These are phyloP conservation scores for Scenedesmus sp. DNA, from an alignment of 163 green algal species.

Conservation along the genomic window DNA sequence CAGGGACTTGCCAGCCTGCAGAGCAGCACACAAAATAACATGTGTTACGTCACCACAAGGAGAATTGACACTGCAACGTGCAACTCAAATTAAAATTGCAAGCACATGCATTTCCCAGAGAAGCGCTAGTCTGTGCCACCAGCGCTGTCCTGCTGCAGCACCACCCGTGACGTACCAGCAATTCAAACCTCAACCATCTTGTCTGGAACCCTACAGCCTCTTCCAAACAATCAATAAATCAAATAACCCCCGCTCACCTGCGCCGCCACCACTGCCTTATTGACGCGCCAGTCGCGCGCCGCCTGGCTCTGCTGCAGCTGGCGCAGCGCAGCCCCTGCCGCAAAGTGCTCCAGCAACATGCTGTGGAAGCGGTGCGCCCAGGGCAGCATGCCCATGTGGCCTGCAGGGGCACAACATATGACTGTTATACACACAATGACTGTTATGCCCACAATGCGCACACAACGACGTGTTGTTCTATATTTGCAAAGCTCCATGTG, in stretches of 20 bases:
- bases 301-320: not conserved
- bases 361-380: slow-evolving; percentile 36
- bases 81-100: too few relatives aligned
- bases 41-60: not conserved
- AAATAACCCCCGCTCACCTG: not conserved
- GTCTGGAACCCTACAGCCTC: too few relatives aligned
- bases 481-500: too few relatives aligned
- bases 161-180: too few relatives aligned
- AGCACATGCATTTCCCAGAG: too few relatives aligned
- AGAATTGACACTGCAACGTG: too few relatives aligned
- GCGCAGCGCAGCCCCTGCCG: slow-evolving; percentile 3
- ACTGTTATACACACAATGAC: not conserved
- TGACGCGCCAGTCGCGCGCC: not conserved
- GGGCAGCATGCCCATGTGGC: slow-evolving; percentile 36
- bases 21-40: not conserved
- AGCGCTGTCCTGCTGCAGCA: too few relatives aligned
- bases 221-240: too few relatives aligned
- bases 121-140: too few relatives aligned
- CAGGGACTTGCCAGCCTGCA: slow-evolving; percentile 1
- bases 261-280: not conserved
- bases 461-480: too few relatives aligned
- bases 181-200: too few relatives aligned
- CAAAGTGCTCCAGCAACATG: slow-evolving; percentile 52
- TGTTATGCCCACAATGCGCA: too few relatives aligned
- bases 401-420: not conserved